A percentile compares a stretch with the other conserved stretches of the same genome.
phyloP scores from a whole-genome alignment of 2,329 filamentous ascomycete species.

The Didymella lethalis region DNA sequence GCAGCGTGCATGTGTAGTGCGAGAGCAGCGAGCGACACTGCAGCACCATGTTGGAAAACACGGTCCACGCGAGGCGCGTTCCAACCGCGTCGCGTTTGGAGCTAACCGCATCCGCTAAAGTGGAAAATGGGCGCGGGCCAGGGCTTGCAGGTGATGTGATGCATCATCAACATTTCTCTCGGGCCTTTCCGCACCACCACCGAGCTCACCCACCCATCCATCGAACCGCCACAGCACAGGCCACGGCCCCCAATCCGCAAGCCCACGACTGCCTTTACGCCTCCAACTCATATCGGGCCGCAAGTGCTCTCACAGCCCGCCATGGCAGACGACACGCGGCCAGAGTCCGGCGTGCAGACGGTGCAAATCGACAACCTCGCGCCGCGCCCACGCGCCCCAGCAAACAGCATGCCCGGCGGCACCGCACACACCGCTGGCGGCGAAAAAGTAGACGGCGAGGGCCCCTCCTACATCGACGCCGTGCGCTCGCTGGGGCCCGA shows the following conservation, averaged over 20 bases:
- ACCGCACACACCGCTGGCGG: slow-evolving; percentile 69
- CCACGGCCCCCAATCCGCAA: background rate
- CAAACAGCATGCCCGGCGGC: slow-evolving; percentile 60
- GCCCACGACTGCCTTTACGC: background rate
- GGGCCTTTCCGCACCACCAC: slow-evolving; percentile 31
- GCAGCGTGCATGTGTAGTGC: slow-evolving; percentile 21
- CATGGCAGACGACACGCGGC: slow-evolving; percentile 58
- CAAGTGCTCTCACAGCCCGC: slow-evolving; percentile 12
- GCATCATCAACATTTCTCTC: slow-evolving; percentile 39
- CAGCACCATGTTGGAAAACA: slow-evolving; percentile 19
- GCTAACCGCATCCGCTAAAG: slow-evolving; percentile 36
- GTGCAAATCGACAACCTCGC: slow-evolving; percentile 19
- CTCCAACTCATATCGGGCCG: slow-evolving; percentile 22
- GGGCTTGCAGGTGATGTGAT: slow-evolving; percentile 5
- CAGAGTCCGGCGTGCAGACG: slow-evolving; percentile 33
- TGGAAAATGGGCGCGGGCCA: slow-evolving; percentile 21
- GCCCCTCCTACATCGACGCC: slow-evolving; percentile 63
- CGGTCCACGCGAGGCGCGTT: slow-evolving; percentile 34
- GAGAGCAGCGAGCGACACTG: slow-evolving; percentile 30
- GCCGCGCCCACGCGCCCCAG: slow-evolving; percentile 37
- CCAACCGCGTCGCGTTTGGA: slow-evolving; percentile 8
- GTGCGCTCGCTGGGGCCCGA: slow-evolving; percentile 71
- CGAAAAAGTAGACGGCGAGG: slow-evolving; percentile 40
- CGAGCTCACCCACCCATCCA: slow-evolving; percentile 1
- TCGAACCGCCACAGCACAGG: background rate